phyloP scores from a whole-genome alignment of 345 rosid genomes.

The Ceriops zippeliana region DNA sequence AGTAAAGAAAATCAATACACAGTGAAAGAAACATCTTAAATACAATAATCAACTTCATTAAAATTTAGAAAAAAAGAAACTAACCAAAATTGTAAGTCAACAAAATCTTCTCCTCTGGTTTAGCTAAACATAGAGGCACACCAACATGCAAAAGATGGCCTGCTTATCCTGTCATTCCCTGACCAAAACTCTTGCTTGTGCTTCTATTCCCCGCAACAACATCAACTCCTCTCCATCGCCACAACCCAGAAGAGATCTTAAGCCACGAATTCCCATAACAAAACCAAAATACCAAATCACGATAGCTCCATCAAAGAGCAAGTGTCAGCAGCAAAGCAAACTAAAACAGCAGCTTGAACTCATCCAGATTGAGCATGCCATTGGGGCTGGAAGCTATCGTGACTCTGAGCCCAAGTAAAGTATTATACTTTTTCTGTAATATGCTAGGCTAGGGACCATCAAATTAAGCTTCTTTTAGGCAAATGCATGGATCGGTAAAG shows the following conservation, averaged over 20 bases:
- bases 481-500: too few relatives aligned
- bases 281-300: constrained; percentile 2
- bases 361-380: constrained; percentile 64
- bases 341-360: constrained; percentile 35
- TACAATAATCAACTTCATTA: too few relatives aligned
- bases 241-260: constrained; percentile 2
- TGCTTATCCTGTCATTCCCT: constrained; percentile 17
- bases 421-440: not conserved
- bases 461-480: too few relatives aligned
- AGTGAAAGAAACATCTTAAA: too few relatives aligned
- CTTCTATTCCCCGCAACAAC: not conserved
- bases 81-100: too few relatives aligned
- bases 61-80: too few relatives aligned
- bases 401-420: constrained; percentile 43
- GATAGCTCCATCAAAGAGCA: not conserved
- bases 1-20: too few relatives aligned
- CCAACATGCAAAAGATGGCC: constrained; percentile 9
- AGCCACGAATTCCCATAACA: not conserved
- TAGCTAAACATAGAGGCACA: too few relatives aligned
- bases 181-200: not conserved
- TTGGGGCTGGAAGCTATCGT: constrained; percentile 77
- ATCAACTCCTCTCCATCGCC: constrained; percentile 7
- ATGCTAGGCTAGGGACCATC: too few relatives aligned
- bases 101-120: too few relatives aligned
- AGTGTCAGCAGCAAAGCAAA: not conserved